Percentiles rank a stretch among this genome's conserved stretches.
These are phyloP conservation scores for Podaxis carcinomalis DNA, from an alignment of 768 basidiomycete genomes.

Conservation along the genomic window DNA sequence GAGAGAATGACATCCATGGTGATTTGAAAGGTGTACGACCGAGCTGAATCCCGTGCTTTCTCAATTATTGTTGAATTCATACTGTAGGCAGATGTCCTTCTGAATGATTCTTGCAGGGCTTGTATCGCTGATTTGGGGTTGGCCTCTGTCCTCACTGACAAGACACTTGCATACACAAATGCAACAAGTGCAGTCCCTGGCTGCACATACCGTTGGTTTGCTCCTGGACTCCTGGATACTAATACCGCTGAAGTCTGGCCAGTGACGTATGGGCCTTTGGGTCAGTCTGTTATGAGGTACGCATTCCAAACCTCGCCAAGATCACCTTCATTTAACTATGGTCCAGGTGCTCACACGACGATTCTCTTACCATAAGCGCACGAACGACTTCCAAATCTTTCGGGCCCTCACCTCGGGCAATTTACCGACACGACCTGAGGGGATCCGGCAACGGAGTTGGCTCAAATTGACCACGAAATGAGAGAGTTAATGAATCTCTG, in stretches of 20 bases:
- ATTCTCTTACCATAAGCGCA: not conserved
- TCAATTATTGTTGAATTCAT: too few relatives aligned
- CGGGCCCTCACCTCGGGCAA: not conserved
- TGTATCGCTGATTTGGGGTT: conserved; percentile 16
- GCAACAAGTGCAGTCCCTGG: not conserved
- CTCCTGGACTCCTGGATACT: conserved; percentile 13
- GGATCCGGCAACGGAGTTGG: not conserved
- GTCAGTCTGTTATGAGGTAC: conserved; percentile 15
- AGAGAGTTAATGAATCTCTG: not conserved
- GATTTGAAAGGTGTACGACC: conserved; percentile 8
- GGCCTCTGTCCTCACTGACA: conserved; percentile 5
- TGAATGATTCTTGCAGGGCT: conserved; percentile 8
- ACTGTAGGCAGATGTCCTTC: conserved; percentile 13
- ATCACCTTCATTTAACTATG: not conserved
- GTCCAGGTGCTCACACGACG: not conserved
- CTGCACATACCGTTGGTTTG: conserved; percentile 13
- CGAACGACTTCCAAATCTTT: not conserved
- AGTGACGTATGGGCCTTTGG: conserved; percentile 18
- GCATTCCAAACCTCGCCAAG: not conserved
- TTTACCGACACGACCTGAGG: not conserved
- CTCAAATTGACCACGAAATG: not conserved
- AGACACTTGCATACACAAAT: not conserved
- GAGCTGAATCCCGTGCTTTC: too few relatives aligned
- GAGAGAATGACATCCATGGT: conserved; percentile 12
- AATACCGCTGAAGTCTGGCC: not conserved